Conservation (phyloP, 1,284 basidiomycete genomes). For the Marasmius oreades region DNA sequence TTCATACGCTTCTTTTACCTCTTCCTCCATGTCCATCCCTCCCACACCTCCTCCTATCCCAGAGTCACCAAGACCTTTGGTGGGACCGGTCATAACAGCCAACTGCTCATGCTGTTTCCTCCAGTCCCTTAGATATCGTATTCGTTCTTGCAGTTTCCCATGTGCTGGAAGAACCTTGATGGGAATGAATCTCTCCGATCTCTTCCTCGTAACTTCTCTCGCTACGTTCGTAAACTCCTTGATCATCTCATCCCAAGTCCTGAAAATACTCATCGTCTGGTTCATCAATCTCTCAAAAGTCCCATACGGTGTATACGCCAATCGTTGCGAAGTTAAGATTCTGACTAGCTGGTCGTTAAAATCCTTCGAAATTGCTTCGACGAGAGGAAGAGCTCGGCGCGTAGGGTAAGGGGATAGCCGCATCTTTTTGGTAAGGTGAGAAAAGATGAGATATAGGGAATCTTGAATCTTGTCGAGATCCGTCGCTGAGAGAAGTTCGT, state of each 20-base stretch:
- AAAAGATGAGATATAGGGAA: constrained; percentile 84
- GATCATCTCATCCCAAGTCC: constrained; percentile 94
- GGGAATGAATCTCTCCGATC: constrained; percentile 92
- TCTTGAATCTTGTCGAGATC: constrained; percentile 95
- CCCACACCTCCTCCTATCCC: constrained; percentile 61
- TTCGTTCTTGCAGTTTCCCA: constrained; percentile 86
- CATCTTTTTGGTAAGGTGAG: constrained; percentile 94
- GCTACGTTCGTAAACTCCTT: constrained; percentile 99
- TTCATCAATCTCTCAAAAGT: constrained; percentile 87
- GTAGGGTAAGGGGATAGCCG: constrained; percentile 96
- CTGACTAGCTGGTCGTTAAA: constrained; percentile 94
- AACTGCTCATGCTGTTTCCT: constrained; percentile 97
- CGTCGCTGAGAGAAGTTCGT: constrained; percentile 93
- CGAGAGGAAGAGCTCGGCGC: constrained; percentile 90
- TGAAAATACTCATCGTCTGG: constrained; percentile 81
- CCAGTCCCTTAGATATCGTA: constrained; percentile 88
- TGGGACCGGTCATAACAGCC: constrained; percentile 95
- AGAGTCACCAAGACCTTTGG: constrained; percentile 74
- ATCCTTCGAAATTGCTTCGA: constrained; percentile 96
- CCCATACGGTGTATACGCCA: constrained; percentile 92
- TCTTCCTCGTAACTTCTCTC: constrained; percentile 90
- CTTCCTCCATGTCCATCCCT: constrained; percentile 95
- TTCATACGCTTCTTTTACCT: constrained; percentile 94
- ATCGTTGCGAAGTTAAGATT: constrained; percentile 85
- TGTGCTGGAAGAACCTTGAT: constrained; percentile 95